Evolutionary conservation across 177 flowering plant genomes (phyloP).

Genomic region (Vitis hybrid): DNA sequence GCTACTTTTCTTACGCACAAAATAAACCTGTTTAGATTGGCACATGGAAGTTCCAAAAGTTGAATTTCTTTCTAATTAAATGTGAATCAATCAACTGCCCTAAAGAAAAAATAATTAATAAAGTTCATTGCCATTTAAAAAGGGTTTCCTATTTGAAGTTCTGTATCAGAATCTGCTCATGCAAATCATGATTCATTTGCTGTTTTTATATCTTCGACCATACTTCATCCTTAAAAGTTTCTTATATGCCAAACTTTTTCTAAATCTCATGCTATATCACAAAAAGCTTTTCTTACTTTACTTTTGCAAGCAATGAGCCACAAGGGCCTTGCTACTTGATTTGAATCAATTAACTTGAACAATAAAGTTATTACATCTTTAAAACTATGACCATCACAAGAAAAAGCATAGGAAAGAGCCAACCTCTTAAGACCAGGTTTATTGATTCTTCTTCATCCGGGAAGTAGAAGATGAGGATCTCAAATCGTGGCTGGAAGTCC

Average conservation of each 20-base stretch:
- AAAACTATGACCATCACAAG: not conserved
- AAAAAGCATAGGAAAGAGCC: not conserved
- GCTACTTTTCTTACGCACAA: no score
- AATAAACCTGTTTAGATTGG: no score
- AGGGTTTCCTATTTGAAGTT: no score
- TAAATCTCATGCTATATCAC: no score
- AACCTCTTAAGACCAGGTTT: constrained; percentile 15
- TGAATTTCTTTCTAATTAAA: no score
- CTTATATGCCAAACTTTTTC: no score
- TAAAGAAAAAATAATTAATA: no score
- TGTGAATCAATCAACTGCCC: no score
- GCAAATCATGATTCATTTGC: not conserved
- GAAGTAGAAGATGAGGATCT: constrained; percentile 34
- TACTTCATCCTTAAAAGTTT: no score
- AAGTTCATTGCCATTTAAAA: not conserved
- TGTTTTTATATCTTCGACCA: no score
- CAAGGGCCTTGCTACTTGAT: no score
- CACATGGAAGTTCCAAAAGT: no score
- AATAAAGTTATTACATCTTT: not conserved
- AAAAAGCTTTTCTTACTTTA: not conserved
- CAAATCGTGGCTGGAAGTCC: constrained; percentile 38
- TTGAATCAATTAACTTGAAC: not conserved
- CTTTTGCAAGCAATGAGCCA: not conserved
- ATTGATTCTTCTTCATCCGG: constrained; percentile 59
- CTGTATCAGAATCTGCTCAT: not conserved